Conservation (phyloP, 371 early-diverging fungal species). For the Chytridium lagenaria region DNA sequence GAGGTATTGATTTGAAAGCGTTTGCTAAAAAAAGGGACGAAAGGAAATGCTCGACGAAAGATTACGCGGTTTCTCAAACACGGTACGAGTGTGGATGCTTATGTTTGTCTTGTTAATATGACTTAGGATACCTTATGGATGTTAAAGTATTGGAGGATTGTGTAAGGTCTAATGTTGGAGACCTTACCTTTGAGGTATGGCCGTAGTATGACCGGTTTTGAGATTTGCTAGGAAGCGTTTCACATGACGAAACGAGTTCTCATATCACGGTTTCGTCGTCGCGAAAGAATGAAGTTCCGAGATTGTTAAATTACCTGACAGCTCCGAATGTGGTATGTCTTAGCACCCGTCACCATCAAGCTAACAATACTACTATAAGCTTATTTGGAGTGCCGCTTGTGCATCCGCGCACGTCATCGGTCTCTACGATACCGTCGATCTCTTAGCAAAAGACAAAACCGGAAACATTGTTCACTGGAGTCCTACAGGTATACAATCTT, state of each 20-base stretch:
- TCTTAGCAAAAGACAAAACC: constrained; percentile 70
- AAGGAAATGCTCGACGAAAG: constrained; percentile 47
- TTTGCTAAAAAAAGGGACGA: constrained; percentile 47
- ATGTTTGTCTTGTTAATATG: constrained; percentile 19
- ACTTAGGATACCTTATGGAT: constrained; percentile 59
- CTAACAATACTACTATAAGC: not conserved
- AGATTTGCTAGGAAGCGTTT: constrained; percentile 56
- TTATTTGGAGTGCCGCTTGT: constrained; percentile 45
- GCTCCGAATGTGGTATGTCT: constrained; percentile 51
- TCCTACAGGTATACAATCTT: constrained; percentile 54
- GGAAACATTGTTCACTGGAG: constrained; percentile 77
- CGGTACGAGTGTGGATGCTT: constrained; percentile 53
- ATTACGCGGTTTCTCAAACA: constrained; percentile 49
- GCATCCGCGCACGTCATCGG: constrained; percentile 75
- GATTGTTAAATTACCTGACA: constrained; percentile 77
- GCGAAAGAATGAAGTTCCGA: constrained; percentile 75
- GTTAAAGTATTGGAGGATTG: constrained; percentile 72
- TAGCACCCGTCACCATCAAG: not conserved
- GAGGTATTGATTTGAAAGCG: constrained; percentile 59
- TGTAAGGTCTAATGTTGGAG: constrained; percentile 72
- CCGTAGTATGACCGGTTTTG: constrained; percentile 9
- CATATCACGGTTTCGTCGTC: constrained; percentile 80
- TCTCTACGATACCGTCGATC: constrained; percentile 66
- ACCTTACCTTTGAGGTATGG: constrained; percentile 79
- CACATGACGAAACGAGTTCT: constrained; percentile 60